phyloP scores from a whole-genome alignment of 768 basidiomycete genomes.

The Suillus placidus region DNA sequence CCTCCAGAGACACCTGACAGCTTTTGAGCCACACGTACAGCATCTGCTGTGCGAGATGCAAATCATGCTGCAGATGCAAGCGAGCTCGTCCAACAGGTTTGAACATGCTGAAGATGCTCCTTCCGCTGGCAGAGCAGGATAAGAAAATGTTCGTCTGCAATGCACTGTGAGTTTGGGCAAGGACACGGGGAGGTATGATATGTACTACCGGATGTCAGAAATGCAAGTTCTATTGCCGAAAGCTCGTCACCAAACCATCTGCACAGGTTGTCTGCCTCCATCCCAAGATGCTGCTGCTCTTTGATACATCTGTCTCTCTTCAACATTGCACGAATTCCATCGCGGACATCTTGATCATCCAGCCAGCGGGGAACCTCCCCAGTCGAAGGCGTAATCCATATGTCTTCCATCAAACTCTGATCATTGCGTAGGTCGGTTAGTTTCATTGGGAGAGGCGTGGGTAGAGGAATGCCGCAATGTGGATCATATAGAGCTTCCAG shows the following conservation, averaged over 20 bases:
- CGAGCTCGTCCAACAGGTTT: constrained; percentile 21
- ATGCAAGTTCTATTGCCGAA: too few species aligned
- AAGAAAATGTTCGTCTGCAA: not conserved
- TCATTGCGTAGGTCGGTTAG: constrained; percentile 14
- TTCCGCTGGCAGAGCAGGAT: not conserved
- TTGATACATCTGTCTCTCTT: too few species aligned
- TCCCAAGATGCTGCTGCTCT: too few species aligned
- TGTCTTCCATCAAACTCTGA: constrained; percentile 36
- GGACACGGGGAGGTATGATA: not conserved
- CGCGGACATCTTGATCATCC: constrained; percentile 5
- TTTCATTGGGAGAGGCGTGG: constrained; percentile 31
- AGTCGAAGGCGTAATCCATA: constrained; percentile 32
- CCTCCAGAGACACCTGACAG: constrained; percentile 8
- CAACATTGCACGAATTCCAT: constrained; percentile 13
- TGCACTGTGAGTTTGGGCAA: not conserved
- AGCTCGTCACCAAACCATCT: too few species aligned
- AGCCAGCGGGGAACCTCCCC: constrained; percentile 19
- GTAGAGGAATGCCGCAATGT: constrained; percentile 35
- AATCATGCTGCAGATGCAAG: not conserved
- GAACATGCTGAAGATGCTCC: constrained; percentile 17
- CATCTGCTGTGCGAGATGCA: not conserved
- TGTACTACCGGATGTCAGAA: constrained; percentile 10
- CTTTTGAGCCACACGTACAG: not conserved
- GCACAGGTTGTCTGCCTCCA: too few species aligned
- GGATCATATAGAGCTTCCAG: not conserved